Percentiles rank a stretch among this genome's conserved stretches.
Evolutionary conservation across 2,329 filamentous ascomycete genomes (phyloP).

Genomic region (Aschersonia sp.): DNA sequence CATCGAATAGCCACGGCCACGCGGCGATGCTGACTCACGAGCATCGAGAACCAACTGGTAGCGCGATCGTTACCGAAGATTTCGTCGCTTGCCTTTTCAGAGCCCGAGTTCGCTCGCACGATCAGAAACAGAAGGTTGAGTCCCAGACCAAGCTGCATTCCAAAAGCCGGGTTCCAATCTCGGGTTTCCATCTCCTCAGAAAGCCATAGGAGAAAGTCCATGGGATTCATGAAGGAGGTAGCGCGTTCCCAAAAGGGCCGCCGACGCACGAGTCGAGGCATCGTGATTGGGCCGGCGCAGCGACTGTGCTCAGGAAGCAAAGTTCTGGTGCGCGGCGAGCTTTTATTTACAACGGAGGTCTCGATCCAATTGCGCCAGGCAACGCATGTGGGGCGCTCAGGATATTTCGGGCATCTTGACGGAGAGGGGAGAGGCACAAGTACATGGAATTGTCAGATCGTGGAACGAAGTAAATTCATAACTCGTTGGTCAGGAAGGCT

Average conservation of each 20-base stretch:
- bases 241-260: constrained; percentile 70
- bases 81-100: constrained; percentile 49
- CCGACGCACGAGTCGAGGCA: constrained; percentile 70
- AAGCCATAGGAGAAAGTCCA: constrained; percentile 80
- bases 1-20: no score
- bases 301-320: background rate
- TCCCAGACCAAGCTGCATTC: constrained; percentile 57
- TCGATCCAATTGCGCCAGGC: background rate
- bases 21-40: constrained; percentile 25
- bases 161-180: constrained; percentile 77
- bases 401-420: no score
- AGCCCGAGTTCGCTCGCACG: constrained; percentile 61
- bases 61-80: constrained; percentile 63
- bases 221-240: constrained; percentile 65
- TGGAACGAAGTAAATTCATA: no score
- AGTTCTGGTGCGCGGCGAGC: background rate
- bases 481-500: no score
- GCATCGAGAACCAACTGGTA: constrained; percentile 48
- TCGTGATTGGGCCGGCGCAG: constrained; percentile 16
- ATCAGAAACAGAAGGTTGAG: constrained; percentile 73
- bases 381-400: background rate
- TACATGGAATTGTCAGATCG: no score
- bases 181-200: constrained; percentile 86
- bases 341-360: background rate
- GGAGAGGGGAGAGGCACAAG: no score